These are phyloP conservation scores for Phascolomyces articulosus DNA, from an alignment of 371 early-diverging fungal genomes.

Conservation along the genomic window DNA sequence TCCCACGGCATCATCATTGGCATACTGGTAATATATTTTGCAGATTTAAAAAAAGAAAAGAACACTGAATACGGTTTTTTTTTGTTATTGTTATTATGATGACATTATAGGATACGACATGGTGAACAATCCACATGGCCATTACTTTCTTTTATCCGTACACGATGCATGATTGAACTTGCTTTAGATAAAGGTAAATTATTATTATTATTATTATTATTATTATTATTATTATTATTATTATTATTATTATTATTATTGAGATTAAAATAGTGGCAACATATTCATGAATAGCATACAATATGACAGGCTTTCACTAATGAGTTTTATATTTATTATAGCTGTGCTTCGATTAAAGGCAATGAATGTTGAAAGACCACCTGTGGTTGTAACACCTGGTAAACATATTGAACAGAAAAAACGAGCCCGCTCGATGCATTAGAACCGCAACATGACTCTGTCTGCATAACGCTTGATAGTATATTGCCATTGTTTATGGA, in stretches of 20 bases:
- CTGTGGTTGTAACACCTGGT: conserved; percentile 34
- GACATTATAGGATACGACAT: conserved; percentile 59
- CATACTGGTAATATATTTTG: conserved; percentile 61
- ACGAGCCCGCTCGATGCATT: conserved; percentile 51
- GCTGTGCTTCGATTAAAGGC: conserved; percentile 44
- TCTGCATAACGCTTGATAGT: conserved; percentile 14
- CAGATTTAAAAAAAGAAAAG: too few species aligned
- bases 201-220: background rate
- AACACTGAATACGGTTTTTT: too few species aligned
- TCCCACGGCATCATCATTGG: conserved; percentile 70
- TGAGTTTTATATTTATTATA: conserved; percentile 8
- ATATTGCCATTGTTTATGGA: conserved; percentile 13
- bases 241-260: background rate
- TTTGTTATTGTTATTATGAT: too few species aligned
- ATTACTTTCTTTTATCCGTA: conserved; percentile 67
- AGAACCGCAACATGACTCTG: conserved; percentile 16
- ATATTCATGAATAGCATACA: too few species aligned
- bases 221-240: background rate
- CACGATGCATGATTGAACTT: conserved; percentile 77
- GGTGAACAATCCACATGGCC: conserved; percentile 90
- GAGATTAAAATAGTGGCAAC: background rate
- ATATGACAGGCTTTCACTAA: too few species aligned
- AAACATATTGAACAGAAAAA: conserved; percentile 33
- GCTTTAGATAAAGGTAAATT: conserved; percentile 63
- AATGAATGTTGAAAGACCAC: conserved; percentile 37